These are phyloP conservation scores for Claviceps fusiformis DNA, from an alignment of 2,329 filamentous ascomycete species.

Conservation along the genomic window DNA sequence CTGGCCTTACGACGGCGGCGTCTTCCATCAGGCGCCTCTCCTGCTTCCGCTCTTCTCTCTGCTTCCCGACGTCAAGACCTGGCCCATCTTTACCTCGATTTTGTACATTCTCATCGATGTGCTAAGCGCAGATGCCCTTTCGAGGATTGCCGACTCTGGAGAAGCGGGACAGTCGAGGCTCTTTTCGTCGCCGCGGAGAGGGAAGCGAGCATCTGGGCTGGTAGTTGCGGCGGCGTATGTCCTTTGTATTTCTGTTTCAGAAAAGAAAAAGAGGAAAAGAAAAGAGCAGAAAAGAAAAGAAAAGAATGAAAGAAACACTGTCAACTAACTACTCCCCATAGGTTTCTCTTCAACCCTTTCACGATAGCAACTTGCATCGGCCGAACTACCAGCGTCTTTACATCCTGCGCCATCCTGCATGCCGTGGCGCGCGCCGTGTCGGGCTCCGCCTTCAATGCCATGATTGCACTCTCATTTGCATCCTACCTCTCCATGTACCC, in stretches of 20 bases:
- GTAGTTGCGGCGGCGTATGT: conserved; percentile 67
- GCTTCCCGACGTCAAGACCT: conserved; percentile 54
- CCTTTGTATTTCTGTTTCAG: neutral
- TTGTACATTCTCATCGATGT: conserved; percentile 75
- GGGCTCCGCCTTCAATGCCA: conserved; percentile 59
- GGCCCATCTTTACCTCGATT: conserved; percentile 62
- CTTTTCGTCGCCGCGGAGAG: conserved; percentile 66
- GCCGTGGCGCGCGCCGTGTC: conserved; percentile 69
- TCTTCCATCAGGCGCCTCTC: conserved; percentile 69
- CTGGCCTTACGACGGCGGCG: conserved; percentile 91
- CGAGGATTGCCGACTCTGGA: conserved; percentile 66
- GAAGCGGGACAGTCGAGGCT: conserved; percentile 60
- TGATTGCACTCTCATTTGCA: conserved; percentile 76
- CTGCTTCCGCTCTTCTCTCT: conserved; percentile 85
- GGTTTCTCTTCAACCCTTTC: conserved; percentile 90
- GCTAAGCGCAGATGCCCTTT: conserved; percentile 66
- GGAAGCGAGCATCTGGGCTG: conserved; percentile 59
- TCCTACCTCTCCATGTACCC: conserved; percentile 91
- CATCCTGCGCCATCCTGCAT: conserved; percentile 74
- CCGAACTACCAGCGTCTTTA: conserved; percentile 78
- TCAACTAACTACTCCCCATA: conserved; percentile 18
- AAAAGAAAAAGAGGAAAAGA: neutral
- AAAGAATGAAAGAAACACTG: neutral
- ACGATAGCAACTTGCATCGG: conserved; percentile 84
- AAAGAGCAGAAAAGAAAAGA: neutral